Base-by-base conservation (phyloP, 805 yeast genomes). In the Kuraishia hungarica region DNA sequence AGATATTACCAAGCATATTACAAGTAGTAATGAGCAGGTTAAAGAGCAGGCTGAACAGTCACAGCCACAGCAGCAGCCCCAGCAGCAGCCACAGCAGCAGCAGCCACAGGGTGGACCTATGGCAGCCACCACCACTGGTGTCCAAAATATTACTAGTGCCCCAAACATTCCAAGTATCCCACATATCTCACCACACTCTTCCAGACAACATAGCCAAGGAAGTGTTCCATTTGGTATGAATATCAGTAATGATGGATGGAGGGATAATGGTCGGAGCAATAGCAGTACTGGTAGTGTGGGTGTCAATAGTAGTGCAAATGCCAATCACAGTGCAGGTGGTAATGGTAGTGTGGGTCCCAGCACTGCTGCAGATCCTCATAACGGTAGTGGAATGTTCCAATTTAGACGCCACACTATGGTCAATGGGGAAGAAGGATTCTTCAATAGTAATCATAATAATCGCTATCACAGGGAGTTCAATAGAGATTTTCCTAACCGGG, bases 181-280 rank as follows among this genome's bases (percentile, higher is more conserved):
- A 67, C 10, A 60, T 55, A 2, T 39, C 63, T 35, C 65, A 68
- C 43, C 43, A 35, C 43, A 35, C 17, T 35, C 43, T 35, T 35
- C 43, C 5, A 35, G 43, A 35, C 43, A 35, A 13, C 43, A 35
- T 15, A 35, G 43, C 43, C 43, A 35, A 13, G 43, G 17, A 11
- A 28, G 10, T 17, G 22, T n/a, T 28, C 51, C 43, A 35, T 26
- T 21, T 50, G 51, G 51, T 13, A 50, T 13, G 43, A 35, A 17
- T 35, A 35, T 35, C 3, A 15, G 43, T 35, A 17, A 17, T 13
- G 43, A 35, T 15, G 43, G 17, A 8, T 35, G 43, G 43, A 35
- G 43, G n/a, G 17, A 35, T 3, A 35, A 10, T 17, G 43, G 43
- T 13, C 5, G 43, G 43, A 35, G 43, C 17, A 35, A 35, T 13